Base-by-base conservation (phyloP, 1,284 basidiomycete species). In the Bondarzewia mesenterica region DNA sequence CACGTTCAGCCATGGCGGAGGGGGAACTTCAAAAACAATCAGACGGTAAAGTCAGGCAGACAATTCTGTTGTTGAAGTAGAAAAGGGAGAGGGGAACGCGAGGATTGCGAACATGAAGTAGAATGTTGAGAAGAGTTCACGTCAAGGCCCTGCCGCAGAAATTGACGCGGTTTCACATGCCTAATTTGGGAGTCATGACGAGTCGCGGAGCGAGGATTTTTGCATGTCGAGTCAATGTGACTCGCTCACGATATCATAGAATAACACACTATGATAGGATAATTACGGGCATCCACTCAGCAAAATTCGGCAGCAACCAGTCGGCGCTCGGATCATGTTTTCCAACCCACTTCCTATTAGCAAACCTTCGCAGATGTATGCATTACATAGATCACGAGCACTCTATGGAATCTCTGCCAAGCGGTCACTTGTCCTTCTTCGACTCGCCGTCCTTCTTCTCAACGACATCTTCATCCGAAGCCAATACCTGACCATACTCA, bases 401-500 rank as follows among this genome's bases (percentile, higher is more conserved):
- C 43, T 45, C 45, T 39, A 39, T 39, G 22, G 12, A 20, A 29
- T 12, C 37, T 44, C 44, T 32, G 27, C 32, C 45, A 42, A 32
- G 29, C 35, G 53, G 56, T 63, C 70, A 78, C 63, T 71, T 71
- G 54, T 69, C 68, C 65, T 82, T 80, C 72, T 75, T 78, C 46
- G 66, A 66, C 62, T 75, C 72, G 32, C 56, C 60, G 20, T 53
- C 50, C 58, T 63, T 62, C 57, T 64, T 62, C 52, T 56, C 58
- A 52, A 59, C 60, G 26, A 37, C 48, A 41, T 53, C 55, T 74
- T 66, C 72, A 59, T 78, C 80, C 47, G 67, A 66, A 35, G 59
- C 68, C 68, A 84, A 68, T 57, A 92, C 84, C 69, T 94, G 89
- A 49, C 94, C 93, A 62, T 92, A 97, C 72, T 98, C 95, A 67